Conservation (phyloP, 805 yeast species). For the Ogataea zsoltii region DNA sequence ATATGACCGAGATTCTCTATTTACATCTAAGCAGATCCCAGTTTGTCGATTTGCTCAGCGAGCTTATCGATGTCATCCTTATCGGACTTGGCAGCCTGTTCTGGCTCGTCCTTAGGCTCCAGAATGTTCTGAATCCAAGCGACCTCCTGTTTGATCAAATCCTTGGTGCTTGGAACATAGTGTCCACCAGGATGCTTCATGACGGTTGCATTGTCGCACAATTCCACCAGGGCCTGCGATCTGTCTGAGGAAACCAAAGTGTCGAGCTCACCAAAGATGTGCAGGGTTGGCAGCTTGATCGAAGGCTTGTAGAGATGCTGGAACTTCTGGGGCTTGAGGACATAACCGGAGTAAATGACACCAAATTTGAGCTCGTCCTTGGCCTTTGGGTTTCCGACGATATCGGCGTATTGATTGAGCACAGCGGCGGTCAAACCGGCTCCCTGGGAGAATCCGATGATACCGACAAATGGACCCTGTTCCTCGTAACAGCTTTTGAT, state of each 20-base stretch:
- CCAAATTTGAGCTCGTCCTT: slow-evolving; percentile 60
- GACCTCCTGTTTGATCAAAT: slow-evolving; percentile 32
- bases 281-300: slow-evolving; percentile 50
- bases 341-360: slow-evolving; percentile 68
- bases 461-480: slow-evolving; percentile 84
- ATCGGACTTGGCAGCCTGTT: slow-evolving; percentile 6
- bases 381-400: slow-evolving; percentile 49
- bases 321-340: slow-evolving; percentile 29
- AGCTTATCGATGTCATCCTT: slow-evolving; percentile 28
- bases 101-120: slow-evolving; percentile 12
- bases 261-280: slow-evolving; percentile 84
- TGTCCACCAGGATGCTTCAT: slow-evolving; percentile 95
- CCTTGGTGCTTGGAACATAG: slow-evolving; percentile 87
- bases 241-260: slow-evolving; percentile 79
- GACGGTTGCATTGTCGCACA: slow-evolving; percentile 47
- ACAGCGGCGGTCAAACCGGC: slow-evolving; percentile 82
- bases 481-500: slow-evolving; percentile 48
- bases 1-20: not conserved
- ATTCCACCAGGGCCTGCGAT: slow-evolving; percentile 58
- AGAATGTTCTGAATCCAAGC: slow-evolving; percentile 36
- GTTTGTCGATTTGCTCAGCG: slow-evolving; percentile 29
- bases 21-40: slow-evolving; percentile 28
- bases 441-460: slow-evolving; percentile 93
- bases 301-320: slow-evolving; percentile 32
- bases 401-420: slow-evolving; percentile 55